phyloP scores from a whole-genome alignment of 768 basidiomycete genomes.

The Cubamyces lactineus region DNA sequence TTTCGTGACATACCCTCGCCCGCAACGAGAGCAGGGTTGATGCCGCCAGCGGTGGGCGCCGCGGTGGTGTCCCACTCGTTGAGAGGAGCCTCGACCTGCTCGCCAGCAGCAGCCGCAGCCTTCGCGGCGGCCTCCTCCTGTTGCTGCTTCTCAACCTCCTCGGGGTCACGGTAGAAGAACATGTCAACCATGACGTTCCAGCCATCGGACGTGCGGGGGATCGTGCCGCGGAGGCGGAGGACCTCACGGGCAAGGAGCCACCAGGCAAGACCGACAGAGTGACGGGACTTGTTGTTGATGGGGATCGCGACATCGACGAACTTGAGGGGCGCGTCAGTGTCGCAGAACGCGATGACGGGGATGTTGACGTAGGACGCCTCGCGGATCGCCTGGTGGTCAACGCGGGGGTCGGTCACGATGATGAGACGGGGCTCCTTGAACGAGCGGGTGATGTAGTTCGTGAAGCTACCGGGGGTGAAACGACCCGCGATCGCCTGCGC shows the following conservation, averaged over 20 bases:
- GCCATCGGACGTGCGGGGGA: slow-evolving; percentile 87
- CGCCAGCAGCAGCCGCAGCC: slow-evolving; percentile 60
- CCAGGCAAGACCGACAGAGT: slow-evolving; percentile 97
- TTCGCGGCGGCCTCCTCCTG: slow-evolving; percentile 92
- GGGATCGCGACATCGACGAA: slow-evolving; percentile 99
- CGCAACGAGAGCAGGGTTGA: slow-evolving; percentile 77
- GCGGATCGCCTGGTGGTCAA: slow-evolving; percentile 99
- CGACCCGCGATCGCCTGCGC: slow-evolving; percentile 99
- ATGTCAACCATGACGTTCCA: slow-evolving; percentile 99
- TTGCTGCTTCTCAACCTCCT: slow-evolving; percentile 98
- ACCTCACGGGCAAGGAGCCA: slow-evolving; percentile 98
- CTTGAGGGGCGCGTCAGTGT: slow-evolving; percentile 96
- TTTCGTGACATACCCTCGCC: slow-evolving; percentile 50
- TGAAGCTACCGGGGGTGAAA: slow-evolving; percentile 98
- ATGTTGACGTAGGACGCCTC: slow-evolving; percentile 99
- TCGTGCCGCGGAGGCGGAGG: slow-evolving; percentile 91
- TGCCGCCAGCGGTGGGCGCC: slow-evolving; percentile 66
- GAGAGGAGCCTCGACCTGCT: slow-evolving; percentile 52
- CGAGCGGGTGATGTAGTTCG: slow-evolving; percentile 99
- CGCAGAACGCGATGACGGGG: slow-evolving; percentile 98
- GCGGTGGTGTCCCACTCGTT: slow-evolving; percentile 78
- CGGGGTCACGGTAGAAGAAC: slow-evolving; percentile 99
- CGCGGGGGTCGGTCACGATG: slow-evolving; percentile 97
- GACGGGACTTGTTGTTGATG: slow-evolving; percentile 98
- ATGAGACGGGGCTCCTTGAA: slow-evolving; percentile 99